Percentiles rank a stretch among this genome's conserved stretches.
Evolutionary conservation across 2,329 filamentous ascomycete genomes (phyloP).

Genomic region (Fusarium agapanthi): DNA sequence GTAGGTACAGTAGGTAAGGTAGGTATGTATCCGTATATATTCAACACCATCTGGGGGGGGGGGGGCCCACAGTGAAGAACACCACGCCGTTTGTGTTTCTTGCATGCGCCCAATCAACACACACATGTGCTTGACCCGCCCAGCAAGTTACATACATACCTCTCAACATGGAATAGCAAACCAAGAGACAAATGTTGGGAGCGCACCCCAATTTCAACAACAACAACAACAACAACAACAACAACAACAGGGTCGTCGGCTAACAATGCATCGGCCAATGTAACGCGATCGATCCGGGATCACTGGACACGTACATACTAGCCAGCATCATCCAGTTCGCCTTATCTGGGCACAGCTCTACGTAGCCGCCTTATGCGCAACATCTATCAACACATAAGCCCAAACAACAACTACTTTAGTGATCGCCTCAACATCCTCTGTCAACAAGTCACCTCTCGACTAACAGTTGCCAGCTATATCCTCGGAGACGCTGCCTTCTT

Average conservation of each 20-base stretch:
- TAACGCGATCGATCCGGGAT: constrained; percentile 37
- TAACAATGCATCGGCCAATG: constrained; percentile 28
- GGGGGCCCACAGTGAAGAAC: constrained; percentile 9
- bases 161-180: background rate
- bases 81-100: constrained; percentile 14
- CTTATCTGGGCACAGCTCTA: constrained; percentile 30
- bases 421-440: constrained; percentile 2
- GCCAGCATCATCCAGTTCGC: constrained; percentile 22
- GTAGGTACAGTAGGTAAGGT: too few species aligned
- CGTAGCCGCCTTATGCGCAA: constrained; percentile 28
- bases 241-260: constrained; percentile 9
- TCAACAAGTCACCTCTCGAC: background rate
- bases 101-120: background rate
- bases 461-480: background rate
- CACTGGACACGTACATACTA: background rate
- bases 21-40: background rate
- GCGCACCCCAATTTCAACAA: constrained; percentile 6
- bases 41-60: background rate
- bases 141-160: background rate
- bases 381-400: constrained; percentile 18
- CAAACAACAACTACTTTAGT: background rate
- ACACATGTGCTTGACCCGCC: background rate
- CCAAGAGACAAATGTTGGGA: background rate
- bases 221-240: background rate
- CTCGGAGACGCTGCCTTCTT: background rate